phyloP scores from a whole-genome alignment of 2,329 filamentous ascomycete species.

The Fusarium sp. region DNA sequence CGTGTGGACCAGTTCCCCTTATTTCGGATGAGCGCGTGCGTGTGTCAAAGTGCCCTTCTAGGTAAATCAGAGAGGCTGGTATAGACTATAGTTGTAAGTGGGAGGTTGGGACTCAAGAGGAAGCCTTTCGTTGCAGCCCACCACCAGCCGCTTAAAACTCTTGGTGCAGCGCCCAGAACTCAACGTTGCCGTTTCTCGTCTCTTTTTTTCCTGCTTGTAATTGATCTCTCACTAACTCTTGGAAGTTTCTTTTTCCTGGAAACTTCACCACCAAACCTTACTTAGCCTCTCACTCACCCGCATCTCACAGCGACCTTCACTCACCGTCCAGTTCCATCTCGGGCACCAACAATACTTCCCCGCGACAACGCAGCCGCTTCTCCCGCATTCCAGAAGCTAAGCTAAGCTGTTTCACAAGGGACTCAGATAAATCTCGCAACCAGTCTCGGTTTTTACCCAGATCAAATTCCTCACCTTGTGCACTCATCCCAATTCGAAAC shows the following conservation, averaged over 20 bases:
- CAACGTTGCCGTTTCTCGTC: conserved; percentile 29
- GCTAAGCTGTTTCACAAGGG: conserved; percentile 24
- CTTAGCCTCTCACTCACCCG: conserved; percentile 7
- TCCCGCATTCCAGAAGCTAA: conserved; percentile 22
- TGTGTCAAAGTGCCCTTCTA: conserved; percentile 29
- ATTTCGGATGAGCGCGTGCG: conserved; percentile 13
- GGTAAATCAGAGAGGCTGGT: conserved; percentile 46
- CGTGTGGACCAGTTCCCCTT: conserved; percentile 38
- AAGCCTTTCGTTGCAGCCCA: conserved; percentile 35
- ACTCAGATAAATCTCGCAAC: conserved; percentile 23
- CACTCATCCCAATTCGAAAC: conserved; percentile 16
- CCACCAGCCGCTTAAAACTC: conserved; percentile 46
- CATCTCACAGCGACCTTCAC: conserved; percentile 25
- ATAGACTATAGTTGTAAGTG: conserved; percentile 41
- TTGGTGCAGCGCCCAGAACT: conserved; percentile 45
- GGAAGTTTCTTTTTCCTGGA: background rate
- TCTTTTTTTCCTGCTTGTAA: conserved; percentile 20
- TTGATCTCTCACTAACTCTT: background rate
- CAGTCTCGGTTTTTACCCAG: background rate
- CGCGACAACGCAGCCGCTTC: conserved; percentile 16
- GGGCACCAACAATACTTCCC: conserved; percentile 27
- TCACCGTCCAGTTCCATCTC: conserved; percentile 18
- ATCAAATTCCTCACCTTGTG: conserved; percentile 1
- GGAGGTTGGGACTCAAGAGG: conserved; percentile 48
- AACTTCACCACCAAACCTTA: background rate